These are phyloP conservation scores for Brassica juncea DNA, from an alignment of 345 rosid genomes.

Conservation along the genomic window DNA sequence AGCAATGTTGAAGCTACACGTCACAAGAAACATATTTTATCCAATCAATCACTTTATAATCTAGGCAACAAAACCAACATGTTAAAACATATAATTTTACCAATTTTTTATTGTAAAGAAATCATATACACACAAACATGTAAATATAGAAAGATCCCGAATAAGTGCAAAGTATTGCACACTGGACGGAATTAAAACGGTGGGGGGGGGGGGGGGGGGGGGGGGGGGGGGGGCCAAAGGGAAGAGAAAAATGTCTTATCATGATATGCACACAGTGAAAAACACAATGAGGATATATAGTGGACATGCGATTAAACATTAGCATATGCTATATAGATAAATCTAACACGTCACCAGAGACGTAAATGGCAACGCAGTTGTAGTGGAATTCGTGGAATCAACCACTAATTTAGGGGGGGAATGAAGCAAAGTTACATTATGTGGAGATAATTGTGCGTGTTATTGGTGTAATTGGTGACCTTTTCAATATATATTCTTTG, in stretches of 20 bases:
- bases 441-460: not conserved
- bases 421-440: conserved; percentile 6
- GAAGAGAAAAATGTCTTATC: conserved; percentile 11
- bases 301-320: conserved; percentile 13
- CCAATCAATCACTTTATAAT: not conserved
- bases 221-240: not conserved
- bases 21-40: not conserved
- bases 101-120: not conserved
- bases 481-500: not conserved
- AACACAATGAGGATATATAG: conserved; percentile 6
- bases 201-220: too few species aligned
- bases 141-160: not conserved
- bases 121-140: not conserved
- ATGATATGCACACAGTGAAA: conserved; percentile 19
- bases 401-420: not conserved
- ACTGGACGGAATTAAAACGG: not conserved
- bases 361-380: not conserved
- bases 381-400: not conserved
- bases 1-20: not conserved
- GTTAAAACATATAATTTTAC: not conserved
- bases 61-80: not conserved
- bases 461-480: conserved; percentile 5
- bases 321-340: not conserved
- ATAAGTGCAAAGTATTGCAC: not conserved
- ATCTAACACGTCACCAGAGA: not conserved